Evolutionary conservation across 345 rosid genomes (phyloP), one percentile per base, ranked within the genome.

Genomic region (Populus simonii): DNA sequence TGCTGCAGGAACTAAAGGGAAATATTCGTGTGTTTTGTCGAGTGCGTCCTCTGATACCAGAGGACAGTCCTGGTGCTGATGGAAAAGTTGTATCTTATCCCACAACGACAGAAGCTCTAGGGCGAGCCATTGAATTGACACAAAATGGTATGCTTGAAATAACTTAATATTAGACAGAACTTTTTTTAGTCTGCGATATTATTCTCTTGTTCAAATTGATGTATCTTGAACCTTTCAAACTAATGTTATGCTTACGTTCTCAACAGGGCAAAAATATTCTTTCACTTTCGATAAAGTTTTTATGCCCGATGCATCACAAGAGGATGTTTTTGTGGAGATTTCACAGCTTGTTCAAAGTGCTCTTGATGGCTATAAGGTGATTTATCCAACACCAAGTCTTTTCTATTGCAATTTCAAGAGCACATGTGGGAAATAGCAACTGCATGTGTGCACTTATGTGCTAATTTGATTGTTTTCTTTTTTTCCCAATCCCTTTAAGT

Each of bases 331-430:
- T 84, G 88, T 80, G 43, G 98, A 96, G 84, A 96, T 96, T 70
- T 96, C 99, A 47, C 98, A 96, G 70, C 98, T 96, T 78, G 96
- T 96, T 81, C 98, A 96, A 78, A 96, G 99, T 85, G 98, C 99
- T 83, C 96, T 96, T 27, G 99, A 96, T 74, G 99, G 99, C 74
- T 96, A 93, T 77, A 96, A 96, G 99, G 98, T 94, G 86, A 84
- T 72, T 79, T 70, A 43, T 71, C 39, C 31, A 38, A 0, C 61
- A 51, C 53, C 72, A 31, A 72, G 20, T 53, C 29, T 36, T 35
- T 73, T 39, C n/a, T 20, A 66, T 38, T 76, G 20, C 43, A 41
- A 22, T 70, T 74, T 70, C 73, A 51, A 15, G 59, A 51, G 25
- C 33, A 55, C 16, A 9, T 53, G 29, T 72, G 71, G 53, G 36